Conservation (phyloP, 148 eudicot species). For the Salicornia ramosissima region DNA sequence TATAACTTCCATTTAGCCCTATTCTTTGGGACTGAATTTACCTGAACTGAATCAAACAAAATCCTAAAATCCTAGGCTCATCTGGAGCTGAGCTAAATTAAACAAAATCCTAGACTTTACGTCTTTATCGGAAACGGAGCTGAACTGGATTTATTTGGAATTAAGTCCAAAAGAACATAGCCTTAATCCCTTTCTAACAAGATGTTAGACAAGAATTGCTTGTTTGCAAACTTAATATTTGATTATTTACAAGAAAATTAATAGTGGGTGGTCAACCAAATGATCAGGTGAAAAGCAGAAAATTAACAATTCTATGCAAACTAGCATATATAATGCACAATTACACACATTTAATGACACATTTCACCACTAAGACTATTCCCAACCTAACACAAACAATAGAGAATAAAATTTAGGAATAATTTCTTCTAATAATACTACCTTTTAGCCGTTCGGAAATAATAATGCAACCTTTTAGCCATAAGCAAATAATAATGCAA, state of each 20-base stretch:
- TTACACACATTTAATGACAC: background rate
- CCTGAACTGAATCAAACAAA: no score
- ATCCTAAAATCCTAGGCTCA: no score
- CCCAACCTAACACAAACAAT: background rate
- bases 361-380: background rate
- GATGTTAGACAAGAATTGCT: background rate
- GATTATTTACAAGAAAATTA: background rate
- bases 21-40: no score
- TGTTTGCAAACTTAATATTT: background rate
- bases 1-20: background rate
- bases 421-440: no score
- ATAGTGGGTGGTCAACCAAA: background rate
- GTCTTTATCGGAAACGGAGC: no score
- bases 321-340: background rate
- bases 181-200: background rate
- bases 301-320: background rate
- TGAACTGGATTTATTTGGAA: no score
- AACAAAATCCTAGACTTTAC: no score
- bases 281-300: background rate
- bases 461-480: no score
- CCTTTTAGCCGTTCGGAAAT: no score
- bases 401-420: background rate
- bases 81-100: no score
- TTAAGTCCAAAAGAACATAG: no score
- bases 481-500: no score